Conservation (phyloP, 1,284 basidiomycete species). For the Sphagnurus paluster region DNA sequence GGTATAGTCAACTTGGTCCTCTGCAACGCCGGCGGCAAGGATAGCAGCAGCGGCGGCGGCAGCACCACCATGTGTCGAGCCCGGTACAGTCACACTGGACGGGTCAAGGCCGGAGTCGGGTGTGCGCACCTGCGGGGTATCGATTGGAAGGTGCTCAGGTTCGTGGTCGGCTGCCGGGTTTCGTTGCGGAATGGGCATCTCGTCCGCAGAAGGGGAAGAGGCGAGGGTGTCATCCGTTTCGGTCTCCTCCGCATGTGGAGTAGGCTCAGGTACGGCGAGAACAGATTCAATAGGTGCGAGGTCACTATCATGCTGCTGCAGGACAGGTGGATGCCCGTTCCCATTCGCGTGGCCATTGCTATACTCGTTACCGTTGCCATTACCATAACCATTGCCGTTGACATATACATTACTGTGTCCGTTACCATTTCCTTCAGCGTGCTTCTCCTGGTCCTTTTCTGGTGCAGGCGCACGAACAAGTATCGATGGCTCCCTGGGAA, state of each 20-base stretch:
- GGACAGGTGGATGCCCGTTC: too few relatives aligned
- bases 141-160: neutral
- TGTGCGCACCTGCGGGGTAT: neutral
- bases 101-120: slow-evolving; percentile 7
- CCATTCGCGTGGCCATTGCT: too few relatives aligned
- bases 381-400: too few relatives aligned
- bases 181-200: neutral
- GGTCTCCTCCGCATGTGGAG: neutral
- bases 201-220: too few relatives aligned
- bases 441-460: neutral
- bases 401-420: neutral
- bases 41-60: neutral
- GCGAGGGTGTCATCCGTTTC: neutral
- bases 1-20: too few relatives aligned
- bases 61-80: too few relatives aligned
- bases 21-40: neutral
- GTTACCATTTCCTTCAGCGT: neutral
- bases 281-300: neutral
- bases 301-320: too few relatives aligned
- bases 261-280: neutral
- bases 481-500: slow-evolving; percentile 8
- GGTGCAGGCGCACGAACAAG: neutral
- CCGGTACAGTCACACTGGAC: too few relatives aligned
- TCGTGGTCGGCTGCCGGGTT: neutral
- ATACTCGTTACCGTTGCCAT: too few relatives aligned